phyloP scores from a whole-genome alignment of 345 rosid genomes.

The Arabidopsis thaliana region DNA sequence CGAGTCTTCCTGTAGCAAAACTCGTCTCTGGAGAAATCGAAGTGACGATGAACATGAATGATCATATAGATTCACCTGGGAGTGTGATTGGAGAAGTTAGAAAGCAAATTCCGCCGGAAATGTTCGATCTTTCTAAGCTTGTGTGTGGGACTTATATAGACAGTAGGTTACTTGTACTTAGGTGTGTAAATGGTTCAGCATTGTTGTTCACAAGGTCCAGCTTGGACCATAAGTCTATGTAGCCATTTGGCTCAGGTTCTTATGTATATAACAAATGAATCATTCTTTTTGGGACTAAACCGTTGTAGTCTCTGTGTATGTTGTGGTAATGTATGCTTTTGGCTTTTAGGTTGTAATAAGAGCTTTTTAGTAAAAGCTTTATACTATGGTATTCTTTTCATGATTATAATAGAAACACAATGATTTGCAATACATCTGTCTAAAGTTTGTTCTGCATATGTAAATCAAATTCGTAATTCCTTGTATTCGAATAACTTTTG shows the following conservation, averaged over 20 bases:
- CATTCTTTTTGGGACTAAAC: constrained; percentile 29
- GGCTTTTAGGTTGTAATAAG: background rate
- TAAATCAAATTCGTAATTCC: background rate
- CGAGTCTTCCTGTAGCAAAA: constrained; percentile 87
- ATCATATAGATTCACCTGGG: constrained; percentile 53
- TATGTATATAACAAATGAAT: constrained; percentile 28
- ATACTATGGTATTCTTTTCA: background rate
- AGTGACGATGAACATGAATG: constrained; percentile 57
- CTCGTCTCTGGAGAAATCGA: constrained; percentile 65
- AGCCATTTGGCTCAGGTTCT: constrained; percentile 28
- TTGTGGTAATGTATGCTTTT: constrained; percentile 25
- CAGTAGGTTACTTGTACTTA: constrained; percentile 72
- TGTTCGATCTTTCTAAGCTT: constrained; percentile 80
- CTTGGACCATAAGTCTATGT: constrained; percentile 32
- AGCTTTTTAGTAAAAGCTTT: background rate
- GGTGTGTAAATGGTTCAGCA: constrained; percentile 87
- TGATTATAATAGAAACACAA: constrained; percentile 11
- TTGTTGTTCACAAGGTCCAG: constrained; percentile 66
- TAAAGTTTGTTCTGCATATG: constrained; percentile 5
- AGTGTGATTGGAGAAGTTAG: constrained; percentile 72
- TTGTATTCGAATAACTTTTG: background rate
- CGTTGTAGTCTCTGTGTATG: constrained; percentile 19
- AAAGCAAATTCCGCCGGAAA: constrained; percentile 76
- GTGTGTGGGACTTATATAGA: constrained; percentile 88
- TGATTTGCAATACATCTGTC: constrained; percentile 10